Evolutionary conservation across 2,329 filamentous ascomycete genomes (phyloP).

Genomic region (Beauveria scarabaeidicola): DNA sequence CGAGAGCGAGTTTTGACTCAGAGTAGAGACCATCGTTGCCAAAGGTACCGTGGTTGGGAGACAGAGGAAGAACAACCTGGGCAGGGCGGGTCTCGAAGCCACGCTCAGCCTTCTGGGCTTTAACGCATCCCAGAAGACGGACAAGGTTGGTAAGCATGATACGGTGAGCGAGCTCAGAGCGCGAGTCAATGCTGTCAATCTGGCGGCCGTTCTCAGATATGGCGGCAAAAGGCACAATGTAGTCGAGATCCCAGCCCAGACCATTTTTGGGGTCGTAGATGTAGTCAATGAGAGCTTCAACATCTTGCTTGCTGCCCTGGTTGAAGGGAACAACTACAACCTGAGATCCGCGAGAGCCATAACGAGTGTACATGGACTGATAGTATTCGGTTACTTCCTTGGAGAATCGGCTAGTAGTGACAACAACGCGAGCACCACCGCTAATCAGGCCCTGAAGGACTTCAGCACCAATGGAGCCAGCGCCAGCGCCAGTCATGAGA

Average conservation of each 20-base stretch:
- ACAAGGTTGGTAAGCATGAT: conserved; percentile 98
- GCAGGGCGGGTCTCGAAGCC: conserved; percentile 93
- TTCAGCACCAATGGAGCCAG: conserved; percentile 94
- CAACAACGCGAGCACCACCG: conserved; percentile 91
- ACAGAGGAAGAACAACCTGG: conserved; percentile 91
- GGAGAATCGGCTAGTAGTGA: conserved; percentile 94
- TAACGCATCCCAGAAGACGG: conserved; percentile 82
- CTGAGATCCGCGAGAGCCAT: conserved; percentile 87
- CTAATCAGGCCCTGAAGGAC: conserved; percentile 93
- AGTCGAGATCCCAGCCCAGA: conserved; percentile 96
- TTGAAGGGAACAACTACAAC: conserved; percentile 98
- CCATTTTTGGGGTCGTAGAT: conserved; percentile 96
- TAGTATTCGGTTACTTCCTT: conserved; percentile 98
- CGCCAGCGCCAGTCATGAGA: conserved; percentile 96
- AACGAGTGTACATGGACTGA: conserved; percentile 95
- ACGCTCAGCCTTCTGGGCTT: conserved; percentile 77
- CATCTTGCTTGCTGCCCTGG: conserved; percentile 96
- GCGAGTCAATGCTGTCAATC: conserved; percentile 93
- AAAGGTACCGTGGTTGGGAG: conserved; percentile 97
- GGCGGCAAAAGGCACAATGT: conserved; percentile 89
- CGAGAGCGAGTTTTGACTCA: conserved; percentile 92
- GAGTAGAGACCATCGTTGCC: conserved; percentile 97
- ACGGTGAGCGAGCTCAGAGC: conserved; percentile 93
- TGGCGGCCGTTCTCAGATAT: conserved; percentile 97
- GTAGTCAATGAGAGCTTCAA: conserved; percentile 88